Evolutionary conservation across 78 protist species (phyloP).

Genomic region (Diacronema lutheri): DNA sequence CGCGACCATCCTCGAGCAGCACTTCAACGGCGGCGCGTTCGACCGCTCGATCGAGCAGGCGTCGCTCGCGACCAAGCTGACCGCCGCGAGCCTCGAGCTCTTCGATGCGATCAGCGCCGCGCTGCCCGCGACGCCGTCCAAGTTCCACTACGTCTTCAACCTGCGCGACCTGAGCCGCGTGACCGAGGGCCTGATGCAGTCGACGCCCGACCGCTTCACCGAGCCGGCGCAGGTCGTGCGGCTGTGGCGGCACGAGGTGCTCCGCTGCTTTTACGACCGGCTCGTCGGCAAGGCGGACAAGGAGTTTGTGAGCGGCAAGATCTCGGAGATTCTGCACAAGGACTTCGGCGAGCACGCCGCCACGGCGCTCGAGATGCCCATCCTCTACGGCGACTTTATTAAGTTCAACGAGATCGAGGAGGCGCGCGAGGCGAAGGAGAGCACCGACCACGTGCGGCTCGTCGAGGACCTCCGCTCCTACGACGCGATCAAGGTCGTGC

Average conservation of each 20-base stretch:
- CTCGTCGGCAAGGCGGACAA: conserved; percentile 47
- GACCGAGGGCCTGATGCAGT: conserved; percentile 58
- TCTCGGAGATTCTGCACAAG: conserved; percentile 10
- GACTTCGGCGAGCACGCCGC: conserved; percentile 17
- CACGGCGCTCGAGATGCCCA: conserved; percentile 21
- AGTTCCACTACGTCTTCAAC: conserved; percentile 90
- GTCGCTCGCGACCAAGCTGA: conserved; percentile 5
- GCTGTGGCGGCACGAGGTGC: conserved; percentile 63
- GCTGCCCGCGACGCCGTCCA: conserved; percentile 73
- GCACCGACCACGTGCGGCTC: conserved; percentile 27
- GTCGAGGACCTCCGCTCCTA: conserved; percentile 63
- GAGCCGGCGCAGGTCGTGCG: conserved; percentile 34
- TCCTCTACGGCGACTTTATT: conserved; percentile 68
- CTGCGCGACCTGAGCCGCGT: conserved; percentile 74
- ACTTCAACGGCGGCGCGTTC: conserved; percentile 26
- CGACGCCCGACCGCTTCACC: conserved; percentile 16
- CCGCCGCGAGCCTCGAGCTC: conserved; percentile 33
- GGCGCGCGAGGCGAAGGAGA: background rate
- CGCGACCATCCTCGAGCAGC: background rate
- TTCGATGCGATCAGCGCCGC: conserved; percentile 45
- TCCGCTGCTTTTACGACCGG: conserved; percentile 65
- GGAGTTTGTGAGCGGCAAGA: conserved; percentile 6
- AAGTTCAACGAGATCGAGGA: conserved; percentile 4
- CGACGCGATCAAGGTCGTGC: conserved; percentile 7
- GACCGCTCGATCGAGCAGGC: conserved; percentile 31